These are phyloP conservation scores for Ashbya aceris DNA, from an alignment of 1,139 yeast genomes.

Conservation along the genomic window DNA sequence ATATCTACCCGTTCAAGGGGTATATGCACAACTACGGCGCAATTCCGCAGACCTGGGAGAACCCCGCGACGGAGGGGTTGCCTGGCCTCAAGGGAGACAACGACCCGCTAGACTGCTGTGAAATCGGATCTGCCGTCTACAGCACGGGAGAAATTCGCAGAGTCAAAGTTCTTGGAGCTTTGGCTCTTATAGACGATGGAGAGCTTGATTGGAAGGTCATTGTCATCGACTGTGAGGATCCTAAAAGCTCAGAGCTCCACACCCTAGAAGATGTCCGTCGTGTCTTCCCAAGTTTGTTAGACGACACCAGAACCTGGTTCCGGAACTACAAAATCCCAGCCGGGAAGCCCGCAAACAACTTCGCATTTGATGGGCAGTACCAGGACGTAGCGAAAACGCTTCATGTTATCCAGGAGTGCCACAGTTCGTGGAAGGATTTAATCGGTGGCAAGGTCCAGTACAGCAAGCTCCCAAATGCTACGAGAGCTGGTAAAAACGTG, in stretches of 20 bases:
- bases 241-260: constrained; percentile 63
- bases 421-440: constrained; percentile 68
- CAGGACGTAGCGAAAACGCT: constrained; percentile 62
- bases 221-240: constrained; percentile 75
- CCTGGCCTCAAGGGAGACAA: constrained; percentile 68
- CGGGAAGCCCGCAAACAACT: constrained; percentile 80
- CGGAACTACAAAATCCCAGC: constrained; percentile 91
- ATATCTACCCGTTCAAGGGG: constrained; percentile 93
- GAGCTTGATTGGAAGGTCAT: constrained; percentile 97
- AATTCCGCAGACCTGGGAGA: constrained; percentile 98
- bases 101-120: constrained; percentile 95
- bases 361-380: constrained; percentile 79
- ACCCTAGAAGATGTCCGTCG: constrained; percentile 76
- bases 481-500: constrained; percentile 23
- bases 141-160: constrained; percentile 60
- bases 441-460: constrained; percentile 45
- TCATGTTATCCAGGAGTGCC: constrained; percentile 63
- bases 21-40: constrained; percentile 97
- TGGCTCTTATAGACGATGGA: constrained; percentile 94
- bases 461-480: constrained; percentile 29
- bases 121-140: constrained; percentile 60
- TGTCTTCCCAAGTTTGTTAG: constrained; percentile 75
- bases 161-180: constrained; percentile 85
- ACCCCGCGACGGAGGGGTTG: constrained; percentile 42
- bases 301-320: constrained; percentile 88